These are phyloP conservation scores for Asterionellopsis glacialis DNA, from an alignment of 108 stramenopile genomes.

Conservation along the genomic window DNA sequence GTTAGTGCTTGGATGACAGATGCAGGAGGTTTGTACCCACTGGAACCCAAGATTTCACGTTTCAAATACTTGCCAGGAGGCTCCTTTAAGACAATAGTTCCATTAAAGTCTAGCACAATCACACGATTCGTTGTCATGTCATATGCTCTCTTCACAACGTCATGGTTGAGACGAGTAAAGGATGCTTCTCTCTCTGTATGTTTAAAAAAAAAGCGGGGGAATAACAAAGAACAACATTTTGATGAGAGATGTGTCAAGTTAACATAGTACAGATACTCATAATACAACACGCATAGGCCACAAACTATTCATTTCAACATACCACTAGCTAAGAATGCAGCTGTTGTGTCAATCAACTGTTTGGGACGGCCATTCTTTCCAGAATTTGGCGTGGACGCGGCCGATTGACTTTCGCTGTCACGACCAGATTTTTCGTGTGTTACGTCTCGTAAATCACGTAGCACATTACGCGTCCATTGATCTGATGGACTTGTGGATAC, in stretches of 20 bases:
- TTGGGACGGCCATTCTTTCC: slow-evolving; percentile 2
- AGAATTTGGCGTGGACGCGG: not conserved
- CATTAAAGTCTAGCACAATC: slow-evolving; percentile 96
- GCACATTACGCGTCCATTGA: slow-evolving; percentile 93
- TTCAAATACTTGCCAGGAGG: slow-evolving; percentile 95
- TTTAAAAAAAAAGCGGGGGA: no score
- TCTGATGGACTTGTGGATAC: slow-evolving; percentile 91
- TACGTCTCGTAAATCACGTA: slow-evolving; percentile 82
- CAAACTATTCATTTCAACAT: slow-evolving; percentile 8
- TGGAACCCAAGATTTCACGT: slow-evolving; percentile 88
- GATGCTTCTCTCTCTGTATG: slow-evolving; percentile 14
- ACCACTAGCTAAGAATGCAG: slow-evolving; percentile 66
- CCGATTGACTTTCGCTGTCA: slow-evolving; percentile 4
- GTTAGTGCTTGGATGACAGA: slow-evolving; percentile 66
- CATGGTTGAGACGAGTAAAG: slow-evolving; percentile 52
- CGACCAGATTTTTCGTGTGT: slow-evolving; percentile 15
- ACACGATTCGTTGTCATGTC: slow-evolving; percentile 71
- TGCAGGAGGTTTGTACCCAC: slow-evolving; percentile 78
- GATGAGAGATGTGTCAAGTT: no score
- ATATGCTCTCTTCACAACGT: slow-evolving; percentile 67
- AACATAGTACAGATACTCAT: no score
- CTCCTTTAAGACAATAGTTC: slow-evolving; percentile 94
- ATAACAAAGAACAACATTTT: no score
- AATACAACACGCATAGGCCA: not conserved
- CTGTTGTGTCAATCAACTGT: slow-evolving; percentile 39